Evolutionary conservation across 148 eudicot genomes (phyloP), one percentile per base, ranked within the genome.

Genomic region (Rhododendron williamsianum): DNA sequence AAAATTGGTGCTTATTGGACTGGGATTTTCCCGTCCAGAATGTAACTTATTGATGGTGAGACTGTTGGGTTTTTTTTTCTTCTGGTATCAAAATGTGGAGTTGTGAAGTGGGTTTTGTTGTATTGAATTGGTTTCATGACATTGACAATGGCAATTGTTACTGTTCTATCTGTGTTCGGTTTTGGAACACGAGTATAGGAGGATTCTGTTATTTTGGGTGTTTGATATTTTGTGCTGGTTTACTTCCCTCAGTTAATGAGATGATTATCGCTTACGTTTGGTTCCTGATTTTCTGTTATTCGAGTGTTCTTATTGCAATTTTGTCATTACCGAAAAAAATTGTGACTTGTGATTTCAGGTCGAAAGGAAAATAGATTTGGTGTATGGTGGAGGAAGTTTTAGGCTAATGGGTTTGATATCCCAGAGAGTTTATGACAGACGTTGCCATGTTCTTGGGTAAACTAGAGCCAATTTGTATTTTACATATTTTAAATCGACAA

Each of bases 381-480:
- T 38, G 6, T 38, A 38, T 88, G 98, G 98, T 78, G 98, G 98
- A 54, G 98, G 98, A 90, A 94, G 98, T 89, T 91, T 94, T 88
- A 95, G 98, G 86, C 89, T 96, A 76, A 94, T 96, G 98, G 98
- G 98, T 67, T 90, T 91, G 89, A 87, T 96, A 78, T 94, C 98
- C 13, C 87, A 90, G 86, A 88, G 92, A 87, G 95, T 94, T 69
- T 86, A 84, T 91, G 98, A 91, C 87, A 97, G 93, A 46, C 94
- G 95, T 78, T 93, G 98, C 88, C 91, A 92, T 93, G 98, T 96
- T 87, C 93, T 96, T 88, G 98, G 98, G 98, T 96, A 38, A 93
- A 92, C 83, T 84, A 21, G 38, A 80, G 85, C 72, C 76, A 4
- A 46, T 45, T 4, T 60, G 41, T 16, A 43, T 46, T 71, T 43